A percentile compares a stretch with the other conserved stretches of the same genome.
phyloP scores from a whole-genome alignment of 345 rosid genomes.

The Hypericum perforatum region DNA sequence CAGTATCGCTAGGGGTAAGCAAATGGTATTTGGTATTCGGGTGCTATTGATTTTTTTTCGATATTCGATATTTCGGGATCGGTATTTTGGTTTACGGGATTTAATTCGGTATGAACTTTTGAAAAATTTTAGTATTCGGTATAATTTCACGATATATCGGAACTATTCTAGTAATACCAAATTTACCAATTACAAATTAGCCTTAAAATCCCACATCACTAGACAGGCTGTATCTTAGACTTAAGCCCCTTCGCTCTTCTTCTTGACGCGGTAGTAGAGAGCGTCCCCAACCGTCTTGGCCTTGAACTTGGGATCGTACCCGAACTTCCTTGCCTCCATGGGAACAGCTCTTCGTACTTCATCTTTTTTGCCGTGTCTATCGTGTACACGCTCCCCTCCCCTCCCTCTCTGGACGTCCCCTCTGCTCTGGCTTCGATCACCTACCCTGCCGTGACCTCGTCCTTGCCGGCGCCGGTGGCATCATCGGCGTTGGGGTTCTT shows the following conservation, averaged over 20 bases:
- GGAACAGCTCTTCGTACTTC: conserved; percentile 82
- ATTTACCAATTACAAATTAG: too few relatives aligned
- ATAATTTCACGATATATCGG: too few relatives aligned
- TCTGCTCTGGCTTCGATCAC: background rate
- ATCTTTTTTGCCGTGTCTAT: conserved; percentile 79
- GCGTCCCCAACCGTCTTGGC: conserved; percentile 55
- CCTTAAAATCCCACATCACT: too few relatives aligned
- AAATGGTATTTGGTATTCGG: too few relatives aligned
- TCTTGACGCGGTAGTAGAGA: conserved; percentile 90
- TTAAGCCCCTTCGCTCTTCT: conserved; percentile 96
- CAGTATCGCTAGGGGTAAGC: too few relatives aligned
- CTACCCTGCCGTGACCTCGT: conserved; percentile 10
- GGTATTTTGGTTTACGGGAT: too few relatives aligned
- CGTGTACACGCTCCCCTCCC: conserved; percentile 35
- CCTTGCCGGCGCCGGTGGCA: conserved; percentile 13
- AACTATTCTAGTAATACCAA: too few relatives aligned
- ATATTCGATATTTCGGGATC: too few relatives aligned
- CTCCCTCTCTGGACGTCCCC: conserved; percentile 4
- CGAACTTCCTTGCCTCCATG: conserved; percentile 79
- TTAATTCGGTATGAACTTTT: too few relatives aligned
- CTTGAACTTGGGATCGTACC: conserved; percentile 50
- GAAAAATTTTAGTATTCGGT: too few relatives aligned
- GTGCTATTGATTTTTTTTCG: too few relatives aligned
- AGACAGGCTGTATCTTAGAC: too few relatives aligned
- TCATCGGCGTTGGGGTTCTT: conserved; percentile 11